Evolutionary conservation across 2,329 filamentous ascomycete species (phyloP).

Genomic region (Xylariales sp.): DNA sequence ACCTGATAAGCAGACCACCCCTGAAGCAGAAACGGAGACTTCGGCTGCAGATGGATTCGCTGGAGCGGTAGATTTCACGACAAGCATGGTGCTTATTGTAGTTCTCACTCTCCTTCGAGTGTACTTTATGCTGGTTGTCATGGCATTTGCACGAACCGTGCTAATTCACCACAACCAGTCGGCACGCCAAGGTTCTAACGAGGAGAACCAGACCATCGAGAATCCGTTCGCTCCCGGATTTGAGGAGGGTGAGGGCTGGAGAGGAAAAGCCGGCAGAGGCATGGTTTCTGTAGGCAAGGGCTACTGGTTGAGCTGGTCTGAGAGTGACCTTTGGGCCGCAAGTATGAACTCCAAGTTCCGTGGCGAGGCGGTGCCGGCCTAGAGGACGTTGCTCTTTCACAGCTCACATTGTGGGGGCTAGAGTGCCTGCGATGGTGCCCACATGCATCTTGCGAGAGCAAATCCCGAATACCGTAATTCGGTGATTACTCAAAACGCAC

Average conservation of each 20-base stretch:
- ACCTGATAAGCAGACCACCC: constrained; percentile 24
- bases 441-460: too few species aligned
- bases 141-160: constrained; percentile 76
- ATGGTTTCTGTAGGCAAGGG: constrained; percentile 70
- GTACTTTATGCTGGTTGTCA: constrained; percentile 81
- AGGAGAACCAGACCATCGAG: constrained; percentile 39
- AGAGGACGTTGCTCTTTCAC: not conserved
- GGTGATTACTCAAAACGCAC: too few species aligned
- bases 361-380: constrained; percentile 7
- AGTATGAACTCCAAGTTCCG: constrained; percentile 57
- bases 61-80: constrained; percentile 55
- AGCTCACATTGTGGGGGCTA: not conserved
- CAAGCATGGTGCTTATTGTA: constrained; percentile 74
- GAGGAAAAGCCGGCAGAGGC: constrained; percentile 70
- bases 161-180: constrained; percentile 64
- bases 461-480: too few species aligned
- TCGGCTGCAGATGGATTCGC: constrained; percentile 9
- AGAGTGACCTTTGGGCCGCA: constrained; percentile 65
- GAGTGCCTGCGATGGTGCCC: too few species aligned
- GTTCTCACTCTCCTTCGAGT: constrained; percentile 70
- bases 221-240: constrained; percentile 66
- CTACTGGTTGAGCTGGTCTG: constrained; percentile 73
- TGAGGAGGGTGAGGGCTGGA: constrained; percentile 75
- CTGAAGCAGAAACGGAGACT: constrained; percentile 12
- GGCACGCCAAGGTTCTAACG: constrained; percentile 26